Conservation (phyloP, 2,329 filamentous ascomycete genomes). For the Monosporascus sp. region DNA sequence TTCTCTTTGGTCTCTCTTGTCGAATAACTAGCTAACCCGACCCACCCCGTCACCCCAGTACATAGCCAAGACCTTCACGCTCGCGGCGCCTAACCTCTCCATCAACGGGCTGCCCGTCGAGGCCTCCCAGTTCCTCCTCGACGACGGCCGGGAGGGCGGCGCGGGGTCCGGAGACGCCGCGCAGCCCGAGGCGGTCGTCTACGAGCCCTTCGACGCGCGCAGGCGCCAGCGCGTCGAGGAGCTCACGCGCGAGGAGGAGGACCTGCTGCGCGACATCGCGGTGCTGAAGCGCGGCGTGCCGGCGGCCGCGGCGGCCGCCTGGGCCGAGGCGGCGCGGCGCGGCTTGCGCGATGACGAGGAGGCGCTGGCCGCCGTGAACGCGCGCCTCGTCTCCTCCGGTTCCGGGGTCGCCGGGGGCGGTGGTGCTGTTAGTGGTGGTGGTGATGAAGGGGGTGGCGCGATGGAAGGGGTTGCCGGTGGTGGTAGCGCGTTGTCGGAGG, state of each 20-base stretch:
- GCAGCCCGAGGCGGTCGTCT: slow-evolving; percentile 34
- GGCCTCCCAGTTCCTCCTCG: slow-evolving; percentile 33
- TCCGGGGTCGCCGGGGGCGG: slow-evolving; percentile 7
- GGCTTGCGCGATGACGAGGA: slow-evolving; percentile 44
- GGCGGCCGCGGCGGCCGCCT: slow-evolving; percentile 35
- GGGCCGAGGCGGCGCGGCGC: slow-evolving; percentile 35
- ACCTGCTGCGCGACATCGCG: slow-evolving; percentile 59
- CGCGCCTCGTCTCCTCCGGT: slow-evolving; percentile 1
- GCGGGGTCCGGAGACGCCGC: slow-evolving; percentile 1
- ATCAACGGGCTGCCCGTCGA: slow-evolving; percentile 56
- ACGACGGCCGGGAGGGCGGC: slow-evolving; percentile 11
- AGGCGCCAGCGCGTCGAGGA: slow-evolving; percentile 55
- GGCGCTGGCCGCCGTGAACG: slow-evolving; percentile 28
- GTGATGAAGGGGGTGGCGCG: slow-evolving; percentile 9
- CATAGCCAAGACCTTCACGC: slow-evolving; percentile 54
- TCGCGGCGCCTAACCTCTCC: slow-evolving; percentile 53
- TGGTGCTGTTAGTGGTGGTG: slow-evolving; percentile 6
- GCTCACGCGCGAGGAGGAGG: slow-evolving; percentile 57
- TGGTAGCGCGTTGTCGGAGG: slow-evolving; percentile 7
- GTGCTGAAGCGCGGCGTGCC: slow-evolving; percentile 52
- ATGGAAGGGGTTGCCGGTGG: slow-evolving; percentile 10
- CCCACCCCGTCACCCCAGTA: slow-evolving; percentile 37
- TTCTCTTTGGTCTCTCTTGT: not conserved
- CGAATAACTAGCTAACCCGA: not conserved
- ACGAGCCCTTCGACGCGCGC: slow-evolving; percentile 57